These are phyloP conservation scores for Acorus gramineus DNA, from an alignment of 106 monocot species.

Conservation along the genomic window DNA sequence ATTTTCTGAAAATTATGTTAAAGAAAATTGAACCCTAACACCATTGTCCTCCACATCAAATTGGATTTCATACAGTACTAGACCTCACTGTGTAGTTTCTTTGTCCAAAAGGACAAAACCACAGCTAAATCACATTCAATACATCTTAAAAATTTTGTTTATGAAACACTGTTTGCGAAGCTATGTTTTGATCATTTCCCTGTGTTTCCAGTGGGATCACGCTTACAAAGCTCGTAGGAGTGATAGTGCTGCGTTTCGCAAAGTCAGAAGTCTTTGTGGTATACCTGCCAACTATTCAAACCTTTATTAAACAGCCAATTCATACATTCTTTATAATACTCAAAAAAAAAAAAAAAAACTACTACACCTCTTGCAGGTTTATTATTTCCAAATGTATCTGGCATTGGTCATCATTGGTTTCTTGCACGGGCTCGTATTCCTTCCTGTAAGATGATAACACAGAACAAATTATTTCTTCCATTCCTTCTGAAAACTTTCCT, in stretches of 20 bases:
- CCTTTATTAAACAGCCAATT: neutral
- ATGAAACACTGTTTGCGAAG: neutral
- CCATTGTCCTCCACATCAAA: no score
- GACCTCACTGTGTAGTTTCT: no score
- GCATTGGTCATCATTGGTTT: constrained; percentile 88
- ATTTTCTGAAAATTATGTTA: neutral
- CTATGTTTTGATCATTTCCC: neutral
- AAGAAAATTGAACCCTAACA: no score
- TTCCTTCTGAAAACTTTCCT: neutral
- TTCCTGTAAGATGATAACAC: constrained; percentile 48
- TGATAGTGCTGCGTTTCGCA: constrained; percentile 77
- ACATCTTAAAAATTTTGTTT: neutral
- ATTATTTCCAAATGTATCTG: constrained; percentile 94
- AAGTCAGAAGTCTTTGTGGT: constrained; percentile 96
- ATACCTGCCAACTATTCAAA: neutral
- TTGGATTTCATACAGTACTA: no score
- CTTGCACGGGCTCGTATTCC: constrained; percentile 88
- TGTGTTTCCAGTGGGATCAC: constrained; percentile 77
- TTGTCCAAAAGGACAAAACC: no score
- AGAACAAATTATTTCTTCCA: no score
- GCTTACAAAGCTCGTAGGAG: constrained; percentile 91
- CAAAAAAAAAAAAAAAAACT: neutral
- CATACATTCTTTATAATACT: neutral
- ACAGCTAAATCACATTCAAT: no score
- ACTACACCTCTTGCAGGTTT: constrained; percentile 45